Evolutionary conservation across 148 eudicot genomes (phyloP).

Genomic region (Tetragonia tetragonoides): DNA sequence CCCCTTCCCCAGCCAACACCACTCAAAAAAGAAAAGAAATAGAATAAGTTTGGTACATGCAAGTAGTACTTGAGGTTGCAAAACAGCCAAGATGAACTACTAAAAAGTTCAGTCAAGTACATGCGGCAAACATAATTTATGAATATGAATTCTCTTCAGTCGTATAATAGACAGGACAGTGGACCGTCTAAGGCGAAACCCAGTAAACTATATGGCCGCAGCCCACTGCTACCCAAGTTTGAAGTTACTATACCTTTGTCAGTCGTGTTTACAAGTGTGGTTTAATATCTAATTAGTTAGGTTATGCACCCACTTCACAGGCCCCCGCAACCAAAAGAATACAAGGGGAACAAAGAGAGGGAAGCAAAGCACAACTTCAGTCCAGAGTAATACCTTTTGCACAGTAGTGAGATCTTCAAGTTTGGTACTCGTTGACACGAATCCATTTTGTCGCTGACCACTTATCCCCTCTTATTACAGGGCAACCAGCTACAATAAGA

Average conservation of each 20-base stretch:
- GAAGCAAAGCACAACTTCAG: background rate
- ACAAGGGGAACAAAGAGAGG: background rate
- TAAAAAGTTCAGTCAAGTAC: no score
- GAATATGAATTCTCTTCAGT: no score
- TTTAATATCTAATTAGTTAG: background rate
- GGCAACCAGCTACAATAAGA: slow-evolving; percentile 59
- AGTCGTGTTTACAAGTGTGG: background rate
- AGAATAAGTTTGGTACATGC: no score
- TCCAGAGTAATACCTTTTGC: slow-evolving; percentile 25
- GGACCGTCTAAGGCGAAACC: background rate
- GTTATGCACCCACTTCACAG: background rate
- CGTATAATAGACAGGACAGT: no score
- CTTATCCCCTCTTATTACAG: slow-evolving; percentile 74
- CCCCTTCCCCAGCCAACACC: no score
- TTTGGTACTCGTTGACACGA: slow-evolving; percentile 55
- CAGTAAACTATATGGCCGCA: background rate
- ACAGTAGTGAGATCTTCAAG: slow-evolving; percentile 22
- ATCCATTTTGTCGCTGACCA: slow-evolving; percentile 93
- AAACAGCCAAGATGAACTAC: no score
- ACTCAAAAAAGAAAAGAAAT: no score
- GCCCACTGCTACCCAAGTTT: no score
- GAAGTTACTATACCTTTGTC: background rate
- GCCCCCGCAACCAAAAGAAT: background rate
- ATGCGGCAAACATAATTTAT: no score
- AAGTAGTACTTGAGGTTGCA: no score